Conservation (phyloP, 1,284 basidiomycete genomes). For the Apiotrichum brassicae region DNA sequence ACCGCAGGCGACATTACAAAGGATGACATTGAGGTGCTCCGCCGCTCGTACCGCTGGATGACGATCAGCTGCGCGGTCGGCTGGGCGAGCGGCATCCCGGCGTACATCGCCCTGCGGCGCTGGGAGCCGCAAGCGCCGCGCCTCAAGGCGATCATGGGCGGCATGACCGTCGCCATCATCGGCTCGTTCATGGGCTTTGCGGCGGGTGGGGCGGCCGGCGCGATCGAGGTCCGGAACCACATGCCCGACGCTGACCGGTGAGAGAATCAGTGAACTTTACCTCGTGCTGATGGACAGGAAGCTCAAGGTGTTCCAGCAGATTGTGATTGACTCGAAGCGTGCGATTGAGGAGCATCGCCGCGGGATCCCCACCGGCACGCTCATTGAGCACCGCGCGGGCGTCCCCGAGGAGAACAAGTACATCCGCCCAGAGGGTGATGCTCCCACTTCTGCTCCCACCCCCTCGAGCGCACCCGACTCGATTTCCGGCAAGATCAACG, state of each 20-base stretch:
- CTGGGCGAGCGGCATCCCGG: constrained; percentile 18
- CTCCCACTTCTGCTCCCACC: not conserved
- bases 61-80: constrained; percentile 18
- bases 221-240: constrained; percentile 28
- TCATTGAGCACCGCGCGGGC: constrained; percentile 9
- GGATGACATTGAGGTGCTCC: constrained; percentile 32
- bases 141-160: not conserved
- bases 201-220: constrained; percentile 27
- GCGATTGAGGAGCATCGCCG: constrained; percentile 12
- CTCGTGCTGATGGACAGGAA: constrained; percentile 22
- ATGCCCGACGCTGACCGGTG: constrained; percentile 33
- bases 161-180: constrained; percentile 14
- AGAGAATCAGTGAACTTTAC: constrained; percentile 4
- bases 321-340: constrained; percentile 26
- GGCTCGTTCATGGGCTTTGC: constrained; percentile 34
- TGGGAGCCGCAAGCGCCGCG: not conserved
- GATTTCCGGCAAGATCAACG: not conserved
- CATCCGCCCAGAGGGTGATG: not conserved
- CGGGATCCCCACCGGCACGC: constrained; percentile 10
- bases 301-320: constrained; percentile 31
- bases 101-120: constrained; percentile 15
- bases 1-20: constrained; percentile 31
- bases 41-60: constrained; percentile 28
- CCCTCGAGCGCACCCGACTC: not conserved
- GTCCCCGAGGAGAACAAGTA: constrained; percentile 2